Percentiles rank a stretch among this genome's conserved stretches.
Conservation (phyloP, 805 yeast species). For the Barnettozyma sp. region DNA sequence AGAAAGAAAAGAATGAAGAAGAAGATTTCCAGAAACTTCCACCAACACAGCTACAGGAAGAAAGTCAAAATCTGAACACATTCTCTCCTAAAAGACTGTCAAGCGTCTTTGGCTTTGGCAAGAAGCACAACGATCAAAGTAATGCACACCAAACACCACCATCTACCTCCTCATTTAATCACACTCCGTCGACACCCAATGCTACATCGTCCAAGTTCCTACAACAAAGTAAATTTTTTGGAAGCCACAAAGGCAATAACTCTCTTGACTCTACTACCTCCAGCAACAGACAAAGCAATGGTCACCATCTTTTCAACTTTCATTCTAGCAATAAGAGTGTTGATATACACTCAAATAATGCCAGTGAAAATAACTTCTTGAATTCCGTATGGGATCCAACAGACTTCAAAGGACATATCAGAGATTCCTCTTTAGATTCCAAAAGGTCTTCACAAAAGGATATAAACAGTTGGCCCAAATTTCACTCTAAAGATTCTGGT, state of each 20-base stretch:
- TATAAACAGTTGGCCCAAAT: conserved; percentile 16
- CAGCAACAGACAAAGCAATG: conserved; percentile 1
- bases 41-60: not conserved
- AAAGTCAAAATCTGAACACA: conserved; percentile 9
- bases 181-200: conserved; percentile 1
- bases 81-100: conserved; percentile 29
- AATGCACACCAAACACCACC: not conserved
- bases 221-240: conserved; percentile 23
- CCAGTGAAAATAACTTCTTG: conserved; percentile 5
- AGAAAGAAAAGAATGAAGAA: no score
- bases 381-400: conserved; percentile 10
- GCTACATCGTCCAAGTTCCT: conserved; percentile 5
- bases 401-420: conserved; percentile 8
- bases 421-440: conserved; percentile 15
- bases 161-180: not conserved
- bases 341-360: not conserved
- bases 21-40: no score
- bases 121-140: conserved; percentile 7
- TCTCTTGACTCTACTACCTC: conserved; percentile 3
- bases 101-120: conserved; percentile 25
- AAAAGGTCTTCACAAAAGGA: conserved; percentile 13
- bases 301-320: conserved; percentile 3
- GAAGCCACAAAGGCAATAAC: conserved; percentile 9
- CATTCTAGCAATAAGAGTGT: conserved; percentile 1
- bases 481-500: no score